phyloP scores from a whole-genome alignment of 257 asterid species.

The Solanum piurae region DNA sequence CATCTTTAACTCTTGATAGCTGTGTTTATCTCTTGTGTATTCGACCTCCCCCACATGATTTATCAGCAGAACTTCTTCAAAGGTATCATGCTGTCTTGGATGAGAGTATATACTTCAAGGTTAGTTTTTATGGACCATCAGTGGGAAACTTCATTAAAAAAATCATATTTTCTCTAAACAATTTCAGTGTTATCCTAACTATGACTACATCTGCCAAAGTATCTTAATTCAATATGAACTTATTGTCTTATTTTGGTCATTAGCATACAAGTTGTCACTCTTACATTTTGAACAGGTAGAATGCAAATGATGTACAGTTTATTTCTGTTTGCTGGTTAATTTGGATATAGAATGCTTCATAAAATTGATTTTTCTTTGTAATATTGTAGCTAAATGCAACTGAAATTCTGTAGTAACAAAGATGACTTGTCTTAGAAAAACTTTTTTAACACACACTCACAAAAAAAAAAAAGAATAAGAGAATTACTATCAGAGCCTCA shows the following conservation, averaged over 20 bases:
- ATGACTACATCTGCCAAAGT: neutral
- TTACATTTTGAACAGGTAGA: neutral
- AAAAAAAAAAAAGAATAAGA: neutral
- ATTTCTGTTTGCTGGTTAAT: neutral
- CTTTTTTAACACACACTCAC: neutral
- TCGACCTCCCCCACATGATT: slow-evolving; percentile 6
- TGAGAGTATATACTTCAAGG: slow-evolving; percentile 7
- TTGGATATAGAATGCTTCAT: neutral
- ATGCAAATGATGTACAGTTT: neutral
- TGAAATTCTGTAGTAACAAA: neutral
- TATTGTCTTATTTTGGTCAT: neutral
- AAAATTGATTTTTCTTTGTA: neutral
- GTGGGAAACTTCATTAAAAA: neutral
- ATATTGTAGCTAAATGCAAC: neutral
- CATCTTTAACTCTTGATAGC: slow-evolving; percentile 5
- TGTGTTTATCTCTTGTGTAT: slow-evolving; percentile 13
- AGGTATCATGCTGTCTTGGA: slow-evolving; percentile 2
- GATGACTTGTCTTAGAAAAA: neutral
- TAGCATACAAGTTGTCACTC: neutral
- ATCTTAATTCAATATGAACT: neutral
- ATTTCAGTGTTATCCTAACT: neutral
- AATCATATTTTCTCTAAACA: neutral
- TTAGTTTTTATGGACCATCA: neutral
- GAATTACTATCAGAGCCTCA: neutral
- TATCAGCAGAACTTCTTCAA: neutral